Evolutionary conservation across 306 rosid genomes (phyloP).

Genomic region (Datisca glomerata): DNA sequence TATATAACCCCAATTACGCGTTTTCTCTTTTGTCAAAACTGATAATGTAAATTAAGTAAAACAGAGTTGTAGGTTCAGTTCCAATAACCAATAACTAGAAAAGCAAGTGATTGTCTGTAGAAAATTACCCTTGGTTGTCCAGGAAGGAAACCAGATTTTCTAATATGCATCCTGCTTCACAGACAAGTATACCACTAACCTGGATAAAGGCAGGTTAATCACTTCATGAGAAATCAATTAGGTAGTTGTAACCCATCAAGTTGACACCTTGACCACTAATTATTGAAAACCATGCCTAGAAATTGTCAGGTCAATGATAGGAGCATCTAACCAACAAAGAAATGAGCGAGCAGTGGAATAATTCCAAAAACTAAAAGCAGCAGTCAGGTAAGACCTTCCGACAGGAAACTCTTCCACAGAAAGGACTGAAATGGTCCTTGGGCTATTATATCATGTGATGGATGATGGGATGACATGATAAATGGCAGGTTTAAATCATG

Average conservation of each 20-base stretch:
- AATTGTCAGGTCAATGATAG: not conserved
- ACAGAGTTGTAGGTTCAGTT: not conserved
- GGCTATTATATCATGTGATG: not conserved
- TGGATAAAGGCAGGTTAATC: conserved; percentile 28
- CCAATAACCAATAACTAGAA: not conserved
- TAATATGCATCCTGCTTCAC: conserved; percentile 96
- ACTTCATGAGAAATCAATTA: conserved; percentile 16
- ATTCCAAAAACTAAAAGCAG: not conserved
- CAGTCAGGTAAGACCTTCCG: no score
- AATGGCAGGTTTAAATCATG: no score
- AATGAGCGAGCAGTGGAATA: not conserved
- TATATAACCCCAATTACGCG: not conserved
- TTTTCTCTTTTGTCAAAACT: no score
- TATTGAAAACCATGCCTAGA: conserved; percentile 7
- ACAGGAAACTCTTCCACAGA: not conserved
- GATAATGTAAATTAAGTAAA: no score
- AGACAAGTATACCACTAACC: conserved; percentile 93
- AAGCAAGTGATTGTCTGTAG: conserved; percentile 8
- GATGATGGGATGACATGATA: no score
- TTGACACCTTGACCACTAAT: not conserved
- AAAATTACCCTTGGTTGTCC: conserved; percentile 76
- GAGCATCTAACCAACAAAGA: not conserved
- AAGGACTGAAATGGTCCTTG: not conserved
- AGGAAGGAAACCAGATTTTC: conserved; percentile 76
- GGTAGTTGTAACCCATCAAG: not conserved